Conservation (phyloP, 306 rosid species). For the Geum urbanum region DNA sequence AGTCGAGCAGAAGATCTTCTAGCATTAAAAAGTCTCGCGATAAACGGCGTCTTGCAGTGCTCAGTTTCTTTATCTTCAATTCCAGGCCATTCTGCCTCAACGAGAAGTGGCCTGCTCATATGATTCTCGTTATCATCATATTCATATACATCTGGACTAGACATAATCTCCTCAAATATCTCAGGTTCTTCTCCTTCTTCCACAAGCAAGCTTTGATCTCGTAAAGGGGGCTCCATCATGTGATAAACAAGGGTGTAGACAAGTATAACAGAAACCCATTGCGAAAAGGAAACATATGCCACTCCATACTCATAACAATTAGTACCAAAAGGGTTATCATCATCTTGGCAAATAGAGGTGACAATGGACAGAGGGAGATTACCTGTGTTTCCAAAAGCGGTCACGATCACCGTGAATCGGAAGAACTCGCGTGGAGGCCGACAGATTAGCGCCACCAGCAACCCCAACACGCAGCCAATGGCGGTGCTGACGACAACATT, state of each 20-base stretch:
- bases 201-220: constrained; percentile 38
- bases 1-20: constrained; percentile 38
- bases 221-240: constrained; percentile 91
- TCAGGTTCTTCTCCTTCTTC: constrained; percentile 55
- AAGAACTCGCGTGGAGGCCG: constrained; percentile 61
- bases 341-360: constrained; percentile 58
- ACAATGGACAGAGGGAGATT: constrained; percentile 79
- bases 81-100: constrained; percentile 97
- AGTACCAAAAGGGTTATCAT: constrained; percentile 56
- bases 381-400: constrained; percentile 79
- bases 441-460: constrained; percentile 57
- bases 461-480: constrained; percentile 64
- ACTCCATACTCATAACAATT: constrained; percentile 57
- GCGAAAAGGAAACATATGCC: constrained; percentile 69
- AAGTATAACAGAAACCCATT: constrained; percentile 79
- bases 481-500: constrained; percentile 73
- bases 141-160: constrained; percentile 18
- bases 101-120: constrained; percentile 66
- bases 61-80: constrained; percentile 78
- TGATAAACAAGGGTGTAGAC: constrained; percentile 86
- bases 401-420: constrained; percentile 67
- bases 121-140: constrained; percentile 28
- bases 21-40: constrained; percentile 63
- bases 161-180: constrained; percentile 36
- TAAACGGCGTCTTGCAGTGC: constrained; percentile 74